A percentile compares a stretch with the other conserved stretches of the same genome.
These are phyloP conservation scores for Paramecium caudatum DNA, from an alignment of 73 alveolate species.

Conservation along the genomic window DNA sequence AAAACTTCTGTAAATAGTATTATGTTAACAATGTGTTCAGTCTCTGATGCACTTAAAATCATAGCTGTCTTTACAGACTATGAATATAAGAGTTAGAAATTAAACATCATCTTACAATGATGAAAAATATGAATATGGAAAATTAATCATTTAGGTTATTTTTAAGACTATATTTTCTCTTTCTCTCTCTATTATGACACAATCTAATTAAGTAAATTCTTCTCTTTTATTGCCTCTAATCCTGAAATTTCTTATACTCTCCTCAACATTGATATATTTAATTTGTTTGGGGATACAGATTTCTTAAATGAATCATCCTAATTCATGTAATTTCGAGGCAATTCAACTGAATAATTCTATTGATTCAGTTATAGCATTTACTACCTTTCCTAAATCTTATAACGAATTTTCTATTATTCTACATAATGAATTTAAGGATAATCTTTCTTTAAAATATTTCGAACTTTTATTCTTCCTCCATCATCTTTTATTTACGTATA, in stretches of 20 bases:
- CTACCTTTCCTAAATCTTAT: no score
- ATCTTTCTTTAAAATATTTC: no score
- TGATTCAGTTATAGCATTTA: not conserved
- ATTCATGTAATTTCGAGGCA: not conserved
- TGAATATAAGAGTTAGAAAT: slow-evolving; percentile 52
- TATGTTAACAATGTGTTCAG: not conserved
- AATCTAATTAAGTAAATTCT: not conserved
- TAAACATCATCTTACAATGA: slow-evolving; percentile 24
- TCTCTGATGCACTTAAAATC: slow-evolving; percentile 30
- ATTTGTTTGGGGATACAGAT: not conserved
- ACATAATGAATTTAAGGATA: no score
- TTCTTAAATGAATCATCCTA: not conserved
- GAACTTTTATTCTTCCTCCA: no score
- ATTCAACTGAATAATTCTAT: not conserved
- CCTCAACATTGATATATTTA: not conserved
- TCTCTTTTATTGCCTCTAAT: slow-evolving; percentile 1
- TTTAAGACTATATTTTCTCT: not conserved
- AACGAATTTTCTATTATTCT: no score
- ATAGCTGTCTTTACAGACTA: slow-evolving; percentile 44
- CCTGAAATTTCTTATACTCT: not conserved
- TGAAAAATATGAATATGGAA: slow-evolving; percentile 25
- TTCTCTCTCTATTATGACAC: slow-evolving; percentile 27
- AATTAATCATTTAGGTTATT: no score
- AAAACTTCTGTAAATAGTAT: slow-evolving; percentile 16
- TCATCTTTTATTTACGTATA: no score